These are phyloP conservation scores for Paulownia fortunei DNA, from an alignment of 257 asterid genomes.

Conservation along the genomic window DNA sequence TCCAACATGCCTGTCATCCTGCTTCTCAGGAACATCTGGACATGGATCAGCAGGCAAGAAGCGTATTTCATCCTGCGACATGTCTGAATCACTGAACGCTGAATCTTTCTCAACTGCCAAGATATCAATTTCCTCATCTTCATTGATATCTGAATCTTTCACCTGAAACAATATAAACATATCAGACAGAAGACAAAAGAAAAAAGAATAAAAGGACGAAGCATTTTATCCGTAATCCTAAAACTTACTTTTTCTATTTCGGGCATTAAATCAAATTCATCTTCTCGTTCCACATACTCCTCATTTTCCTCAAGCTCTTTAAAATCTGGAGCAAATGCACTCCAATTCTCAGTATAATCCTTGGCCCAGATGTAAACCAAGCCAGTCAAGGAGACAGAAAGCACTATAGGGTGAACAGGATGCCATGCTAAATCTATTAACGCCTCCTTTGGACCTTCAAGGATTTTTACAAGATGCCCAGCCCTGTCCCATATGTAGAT, in stretches of 20 bases:
- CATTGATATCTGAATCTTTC: conserved; percentile 66
- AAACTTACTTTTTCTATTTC: conserved; percentile 64
- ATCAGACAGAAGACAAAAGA: conserved; percentile 15
- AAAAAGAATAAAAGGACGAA: background rate
- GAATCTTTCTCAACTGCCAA: conserved; percentile 68
- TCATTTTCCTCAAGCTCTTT: conserved; percentile 90
- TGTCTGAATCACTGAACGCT: conserved; percentile 81
- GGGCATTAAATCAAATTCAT: conserved; percentile 80
- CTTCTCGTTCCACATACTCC: conserved; percentile 87
- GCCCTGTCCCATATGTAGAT: conserved; percentile 88
- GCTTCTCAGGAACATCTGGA: conserved; percentile 71
- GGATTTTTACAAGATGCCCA: conserved; percentile 86
- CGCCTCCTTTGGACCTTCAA: conserved; percentile 90
- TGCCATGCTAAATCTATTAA: conserved; percentile 87
- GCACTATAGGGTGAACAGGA: conserved; percentile 79
- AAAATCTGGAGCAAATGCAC: conserved; percentile 92
- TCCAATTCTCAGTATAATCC: conserved; percentile 91
- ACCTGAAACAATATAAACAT: conserved; percentile 49
- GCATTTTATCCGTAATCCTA: background rate
- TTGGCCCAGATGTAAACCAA: conserved; percentile 88
- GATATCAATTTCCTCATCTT: conserved; percentile 80
- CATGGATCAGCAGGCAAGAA: conserved; percentile 79
- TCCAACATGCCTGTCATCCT: conserved; percentile 52
- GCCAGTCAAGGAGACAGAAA: conserved; percentile 80
- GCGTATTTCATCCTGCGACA: conserved; percentile 72